Evolutionary conservation across 805 yeast genomes (phyloP), one percentile per base, ranked within the genome.

Genomic region (Saccharomycopsis sp.): DNA sequence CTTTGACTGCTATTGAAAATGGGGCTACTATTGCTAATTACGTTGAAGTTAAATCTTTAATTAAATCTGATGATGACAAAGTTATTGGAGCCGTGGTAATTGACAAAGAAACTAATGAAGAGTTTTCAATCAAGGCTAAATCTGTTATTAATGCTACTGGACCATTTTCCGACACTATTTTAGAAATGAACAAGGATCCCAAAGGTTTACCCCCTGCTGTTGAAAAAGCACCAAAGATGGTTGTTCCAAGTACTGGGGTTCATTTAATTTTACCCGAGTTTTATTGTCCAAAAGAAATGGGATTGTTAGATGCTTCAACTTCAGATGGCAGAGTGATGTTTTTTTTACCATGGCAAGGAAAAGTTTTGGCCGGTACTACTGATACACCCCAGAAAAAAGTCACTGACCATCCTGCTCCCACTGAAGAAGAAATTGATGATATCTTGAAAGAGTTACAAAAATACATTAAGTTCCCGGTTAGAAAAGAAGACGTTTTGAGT

Each of bases 281-380:
- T 69, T 88, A 85, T 64, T 81, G 94, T 61, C 94, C 96, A 39
- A 72, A 72, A 56, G 77, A 77, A 49, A 73, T 85, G 71, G 97
- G 97, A 48, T 69, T 88, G 48, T 69, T 88, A 45, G 96, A 88
- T 62, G 95, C 96, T 35, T 72, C 84, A 34, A 88, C 97, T 36
- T 68, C 89, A 26, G 97, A 88, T 58, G 96, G 96, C 43, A 77
- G 97, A 62, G 96, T 88, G 39, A 83, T 89, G 82, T 88, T 88
- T 65, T 88, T 89, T 68, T 69, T 88, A 60, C 97, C 97, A 52
- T 88, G 96, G 96, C 96, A 87, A 67, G 95, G 96, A 4, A 83
- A 87, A 60, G 94, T 88, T 26, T 69, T 88, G 50, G 96, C 95
- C 44, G 97, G 97, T 58, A 88, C 97, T 46, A 88, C 97, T 41